phyloP scores from a whole-genome alignment of 2,329 filamentous ascomycete genomes.

The Calonectria fujianensis region DNA sequence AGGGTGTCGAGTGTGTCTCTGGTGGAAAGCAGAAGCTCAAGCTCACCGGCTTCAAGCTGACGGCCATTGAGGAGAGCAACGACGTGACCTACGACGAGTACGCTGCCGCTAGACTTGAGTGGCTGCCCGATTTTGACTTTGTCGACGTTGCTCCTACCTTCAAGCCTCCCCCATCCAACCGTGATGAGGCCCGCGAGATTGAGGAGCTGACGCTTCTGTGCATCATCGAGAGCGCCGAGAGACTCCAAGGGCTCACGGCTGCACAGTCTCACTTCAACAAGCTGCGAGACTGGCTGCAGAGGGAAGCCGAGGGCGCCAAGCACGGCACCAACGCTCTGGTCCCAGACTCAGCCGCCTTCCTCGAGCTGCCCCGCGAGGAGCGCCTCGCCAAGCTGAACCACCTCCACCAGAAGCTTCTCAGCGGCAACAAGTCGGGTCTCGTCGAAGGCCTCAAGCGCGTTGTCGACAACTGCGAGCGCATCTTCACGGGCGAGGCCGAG shows the following conservation, averaged over 20 bases:
- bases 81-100: conserved; percentile 47
- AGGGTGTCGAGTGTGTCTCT: conserved; percentile 15
- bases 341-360: conserved; percentile 37
- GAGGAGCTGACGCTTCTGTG: conserved; percentile 58
- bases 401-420: conserved; percentile 29
- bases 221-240: conserved; percentile 47
- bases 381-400: conserved; percentile 27
- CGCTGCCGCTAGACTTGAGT: conserved; percentile 55
- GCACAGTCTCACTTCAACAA: conserved; percentile 54
- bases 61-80: conserved; percentile 50
- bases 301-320: conserved; percentile 10
- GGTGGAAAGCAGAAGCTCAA: conserved; percentile 2
- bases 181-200: conserved; percentile 45
- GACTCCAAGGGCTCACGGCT: conserved; percentile 25
- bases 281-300: conserved; percentile 55
- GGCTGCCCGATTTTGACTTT: conserved; percentile 59
- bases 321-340: conserved; percentile 42
- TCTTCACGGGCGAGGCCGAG: conserved; percentile 53
- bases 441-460: conserved; percentile 41
- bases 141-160: conserved; percentile 51
- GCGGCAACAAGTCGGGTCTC: conserved; percentile 30
- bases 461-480: conserved; percentile 35
- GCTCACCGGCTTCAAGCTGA: conserved; percentile 47
- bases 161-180: conserved; percentile 39
- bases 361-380: conserved; percentile 20